These are phyloP conservation scores for Sporisorium iseilematis-ciliati DNA, from an alignment of 1,284 basidiomycete species.

Conservation along the genomic window DNA sequence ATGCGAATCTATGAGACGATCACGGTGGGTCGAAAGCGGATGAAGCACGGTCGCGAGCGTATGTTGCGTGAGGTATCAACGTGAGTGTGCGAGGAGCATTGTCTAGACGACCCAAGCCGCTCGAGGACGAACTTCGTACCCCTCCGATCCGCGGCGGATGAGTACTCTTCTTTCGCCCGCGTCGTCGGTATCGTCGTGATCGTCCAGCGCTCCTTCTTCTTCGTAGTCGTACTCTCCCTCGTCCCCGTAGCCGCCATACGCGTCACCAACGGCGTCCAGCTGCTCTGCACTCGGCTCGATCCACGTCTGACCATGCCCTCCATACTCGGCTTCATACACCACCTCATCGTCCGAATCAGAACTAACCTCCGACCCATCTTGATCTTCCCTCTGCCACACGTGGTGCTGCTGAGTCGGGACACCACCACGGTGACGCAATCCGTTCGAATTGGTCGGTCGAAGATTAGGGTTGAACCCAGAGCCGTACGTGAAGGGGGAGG, in stretches of 20 bases:
- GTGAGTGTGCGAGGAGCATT: no score
- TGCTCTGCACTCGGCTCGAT: not conserved
- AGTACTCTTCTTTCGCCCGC: not conserved
- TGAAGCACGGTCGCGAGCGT: no score
- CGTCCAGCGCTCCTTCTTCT: not conserved
- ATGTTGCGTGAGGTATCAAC: no score
- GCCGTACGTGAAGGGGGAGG: conserved; percentile 86
- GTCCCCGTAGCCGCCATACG: not conserved
- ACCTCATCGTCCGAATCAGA: conserved; percentile 30
- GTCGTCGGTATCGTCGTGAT: no score
- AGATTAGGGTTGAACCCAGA: conserved; percentile 71
- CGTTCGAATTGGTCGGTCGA: conserved; percentile 13
- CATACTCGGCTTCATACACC: not conserved
- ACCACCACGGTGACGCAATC: conserved; percentile 5
- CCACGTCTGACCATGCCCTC: not conserved
- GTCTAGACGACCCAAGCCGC: conserved; percentile 18
- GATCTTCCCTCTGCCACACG: not conserved
- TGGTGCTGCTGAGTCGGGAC: no score
- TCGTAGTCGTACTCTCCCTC: conserved; percentile 2
- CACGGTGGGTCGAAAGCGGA: no score
- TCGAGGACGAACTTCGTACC: conserved; percentile 45
- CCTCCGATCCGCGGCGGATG: conserved; percentile 45
- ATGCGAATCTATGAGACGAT: no score
- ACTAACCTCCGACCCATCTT: conserved; percentile 5
- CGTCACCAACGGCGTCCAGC: conserved; percentile 1